phyloP scores from a whole-genome alignment of 2,329 filamentous ascomycete species.

The Phaeophleospora eucalypticola region DNA sequence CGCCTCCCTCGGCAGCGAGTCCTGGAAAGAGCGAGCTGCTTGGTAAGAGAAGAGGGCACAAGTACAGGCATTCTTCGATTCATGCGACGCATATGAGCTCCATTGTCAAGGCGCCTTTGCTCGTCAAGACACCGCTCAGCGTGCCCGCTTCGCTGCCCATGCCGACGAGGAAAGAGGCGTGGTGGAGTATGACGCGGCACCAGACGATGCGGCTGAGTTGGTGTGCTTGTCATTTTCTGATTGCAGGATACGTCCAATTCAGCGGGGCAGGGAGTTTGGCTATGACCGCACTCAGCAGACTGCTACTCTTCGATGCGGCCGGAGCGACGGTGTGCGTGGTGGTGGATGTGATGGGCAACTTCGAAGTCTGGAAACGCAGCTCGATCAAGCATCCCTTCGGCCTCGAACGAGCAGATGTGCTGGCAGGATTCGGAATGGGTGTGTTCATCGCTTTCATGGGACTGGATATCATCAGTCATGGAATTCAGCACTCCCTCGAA shows the following conservation, averaged over 20 bases:
- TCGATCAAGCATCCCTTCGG: conserved; percentile 89
- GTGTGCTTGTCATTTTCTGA: conserved; percentile 81
- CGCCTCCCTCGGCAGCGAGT: conserved; percentile 33
- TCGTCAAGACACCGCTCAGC: conserved; percentile 79
- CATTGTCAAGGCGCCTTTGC: conserved; percentile 80
- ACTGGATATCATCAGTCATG: conserved; percentile 90
- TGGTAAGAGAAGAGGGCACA: conserved; percentile 87
- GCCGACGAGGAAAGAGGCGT: conserved; percentile 82
- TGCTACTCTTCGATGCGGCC: conserved; percentile 92
- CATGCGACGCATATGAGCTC: conserved; percentile 82
- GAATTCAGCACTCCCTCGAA: conserved; percentile 88
- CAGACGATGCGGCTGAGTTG: conserved; percentile 80
- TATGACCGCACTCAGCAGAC: conserved; percentile 84
- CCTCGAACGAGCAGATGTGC: conserved; percentile 84
- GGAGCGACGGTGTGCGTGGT: conserved; percentile 86
- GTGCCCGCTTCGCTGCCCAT: conserved; percentile 89
- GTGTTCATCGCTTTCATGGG: conserved; percentile 97
- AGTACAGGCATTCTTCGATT: conserved; percentile 95
- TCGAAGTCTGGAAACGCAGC: conserved; percentile 93
- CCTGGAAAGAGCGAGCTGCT: conserved; percentile 70
- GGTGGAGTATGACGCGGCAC: conserved; percentile 82
- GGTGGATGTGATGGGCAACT: conserved; percentile 91
- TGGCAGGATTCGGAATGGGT: conserved; percentile 93
- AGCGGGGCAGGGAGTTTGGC: conserved; percentile 80
- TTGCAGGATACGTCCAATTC: conserved; percentile 82